Evolutionary conservation across 1,284 basidiomycete genomes (phyloP).

Genomic region (Cryptococcus depauperatus): DNA sequence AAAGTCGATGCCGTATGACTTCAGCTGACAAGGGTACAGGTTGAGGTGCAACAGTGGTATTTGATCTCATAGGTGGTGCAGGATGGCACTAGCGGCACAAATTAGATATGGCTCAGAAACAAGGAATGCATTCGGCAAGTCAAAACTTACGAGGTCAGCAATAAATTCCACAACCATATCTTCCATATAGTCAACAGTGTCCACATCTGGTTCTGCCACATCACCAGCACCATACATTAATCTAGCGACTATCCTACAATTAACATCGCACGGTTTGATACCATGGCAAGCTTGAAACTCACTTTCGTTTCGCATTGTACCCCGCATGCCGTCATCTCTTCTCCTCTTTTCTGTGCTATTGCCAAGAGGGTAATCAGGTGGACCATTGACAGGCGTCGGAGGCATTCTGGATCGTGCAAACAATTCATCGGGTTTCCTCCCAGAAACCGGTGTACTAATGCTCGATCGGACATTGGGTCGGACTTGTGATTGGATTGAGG

Average conservation of each 20-base stretch:
- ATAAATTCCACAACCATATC: slow-evolving; percentile 38
- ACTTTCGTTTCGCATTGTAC: slow-evolving; percentile 40
- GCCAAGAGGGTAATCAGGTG: neutral
- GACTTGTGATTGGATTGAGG: too few species aligned
- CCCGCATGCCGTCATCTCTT: slow-evolving; percentile 30
- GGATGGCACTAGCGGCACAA: slow-evolving; percentile 34
- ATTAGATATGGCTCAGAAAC: neutral
- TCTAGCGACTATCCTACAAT: too few species aligned
- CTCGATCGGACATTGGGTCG: too few species aligned
- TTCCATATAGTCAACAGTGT: slow-evolving; percentile 40
- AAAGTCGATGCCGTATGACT: slow-evolving; percentile 33
- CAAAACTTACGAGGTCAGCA: slow-evolving; percentile 26
- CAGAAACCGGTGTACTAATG: too few species aligned
- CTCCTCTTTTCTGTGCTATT: slow-evolving; percentile 4
- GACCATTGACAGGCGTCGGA: neutral
- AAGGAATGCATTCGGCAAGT: neutral
- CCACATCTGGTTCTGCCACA: slow-evolving; percentile 30
- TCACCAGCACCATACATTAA: slow-evolving; percentile 42
- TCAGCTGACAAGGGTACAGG: slow-evolving; percentile 23
- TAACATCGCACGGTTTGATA: too few species aligned
- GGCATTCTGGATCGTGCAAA: neutral
- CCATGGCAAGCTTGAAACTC: slow-evolving; percentile 8
- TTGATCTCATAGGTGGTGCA: slow-evolving; percentile 22
- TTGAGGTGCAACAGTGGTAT: slow-evolving; percentile 10
- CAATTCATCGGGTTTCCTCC: neutral